phyloP scores from a whole-genome alignment of 108 stramenopile genomes.

The Cyclotella cryptica region DNA sequence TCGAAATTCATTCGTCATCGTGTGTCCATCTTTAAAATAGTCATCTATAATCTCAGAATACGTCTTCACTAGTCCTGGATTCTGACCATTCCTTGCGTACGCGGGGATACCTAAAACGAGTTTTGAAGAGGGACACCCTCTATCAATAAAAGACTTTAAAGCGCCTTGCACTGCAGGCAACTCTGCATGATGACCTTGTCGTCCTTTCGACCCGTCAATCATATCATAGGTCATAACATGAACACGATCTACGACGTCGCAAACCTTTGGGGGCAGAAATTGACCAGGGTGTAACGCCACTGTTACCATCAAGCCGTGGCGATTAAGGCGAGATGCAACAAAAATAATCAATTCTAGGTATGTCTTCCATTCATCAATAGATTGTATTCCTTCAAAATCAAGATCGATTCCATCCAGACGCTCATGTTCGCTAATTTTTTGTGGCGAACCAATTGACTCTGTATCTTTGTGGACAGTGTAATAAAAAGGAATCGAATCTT shows the following conservation, averaged over 20 bases:
- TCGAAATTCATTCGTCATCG: conserved; percentile 15
- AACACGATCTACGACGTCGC: conserved; percentile 58
- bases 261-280: conserved; percentile 41
- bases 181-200: conserved; percentile 33
- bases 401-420: conserved; percentile 63
- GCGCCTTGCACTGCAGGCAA: conserved; percentile 15
- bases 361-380: conserved; percentile 39
- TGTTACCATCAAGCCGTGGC: conserved; percentile 39
- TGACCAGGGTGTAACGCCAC: conserved; percentile 64
- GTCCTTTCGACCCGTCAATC: conserved; percentile 1
- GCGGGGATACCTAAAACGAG: conserved; percentile 77
- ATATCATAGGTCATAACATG: conserved; percentile 85
- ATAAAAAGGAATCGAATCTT: too few species aligned
- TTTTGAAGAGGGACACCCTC: conserved; percentile 52
- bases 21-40: conserved; percentile 20
- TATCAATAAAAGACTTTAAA: conserved; percentile 18
- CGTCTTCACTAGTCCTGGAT: conserved; percentile 60
- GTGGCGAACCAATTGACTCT: background rate
- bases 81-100: conserved; percentile 61
- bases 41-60: conserved; percentile 73
- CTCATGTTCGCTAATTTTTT: conserved; percentile 21
- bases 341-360: conserved; percentile 46
- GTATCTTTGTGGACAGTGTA: too few species aligned
- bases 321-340: conserved; percentile 34
- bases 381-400: conserved; percentile 53